Percentiles rank a stretch among this genome's conserved stretches.
These are phyloP conservation scores for Trichoderma afroharzianum DNA, from an alignment of 2,329 filamentous ascomycete genomes.

Conservation along the genomic window DNA sequence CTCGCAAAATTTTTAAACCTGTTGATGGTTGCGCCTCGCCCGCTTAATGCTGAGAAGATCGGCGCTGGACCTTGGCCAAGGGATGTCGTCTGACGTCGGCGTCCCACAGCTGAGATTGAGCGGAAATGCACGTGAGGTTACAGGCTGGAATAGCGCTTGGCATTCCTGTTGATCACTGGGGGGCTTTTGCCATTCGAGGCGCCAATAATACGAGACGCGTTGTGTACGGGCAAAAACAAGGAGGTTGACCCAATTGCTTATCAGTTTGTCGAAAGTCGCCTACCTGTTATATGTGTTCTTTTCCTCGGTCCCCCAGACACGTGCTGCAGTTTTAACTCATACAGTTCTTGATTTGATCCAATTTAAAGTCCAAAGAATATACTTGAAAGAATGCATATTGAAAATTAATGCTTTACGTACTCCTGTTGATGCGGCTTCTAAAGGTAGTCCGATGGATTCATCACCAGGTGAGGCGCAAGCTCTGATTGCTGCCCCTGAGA, in stretches of 20 bases:
- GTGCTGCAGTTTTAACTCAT: neutral
- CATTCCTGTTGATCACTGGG: neutral
- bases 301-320: neutral
- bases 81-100: slow-evolving; percentile 14
- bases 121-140: slow-evolving; percentile 3
- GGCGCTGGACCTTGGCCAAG: neutral
- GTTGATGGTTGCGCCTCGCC: neutral
- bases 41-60: slow-evolving; percentile 5
- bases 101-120: neutral
- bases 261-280: neutral
- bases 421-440: neutral
- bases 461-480: neutral
- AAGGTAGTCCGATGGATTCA: neutral
- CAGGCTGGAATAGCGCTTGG: neutral
- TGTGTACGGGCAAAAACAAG: neutral
- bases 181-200: neutral
- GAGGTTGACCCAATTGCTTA: neutral
- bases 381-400: neutral
- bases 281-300: neutral
- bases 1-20: neutral
- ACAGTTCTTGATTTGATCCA: neutral
- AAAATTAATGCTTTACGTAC: neutral
- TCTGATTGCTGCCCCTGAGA: slow-evolving; percentile 6
- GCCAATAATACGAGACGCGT: neutral
- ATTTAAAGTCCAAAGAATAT: neutral